Conservation (phyloP, 2,329 filamentous ascomycete genomes). For the Ascocoryne sarcoides region DNA sequence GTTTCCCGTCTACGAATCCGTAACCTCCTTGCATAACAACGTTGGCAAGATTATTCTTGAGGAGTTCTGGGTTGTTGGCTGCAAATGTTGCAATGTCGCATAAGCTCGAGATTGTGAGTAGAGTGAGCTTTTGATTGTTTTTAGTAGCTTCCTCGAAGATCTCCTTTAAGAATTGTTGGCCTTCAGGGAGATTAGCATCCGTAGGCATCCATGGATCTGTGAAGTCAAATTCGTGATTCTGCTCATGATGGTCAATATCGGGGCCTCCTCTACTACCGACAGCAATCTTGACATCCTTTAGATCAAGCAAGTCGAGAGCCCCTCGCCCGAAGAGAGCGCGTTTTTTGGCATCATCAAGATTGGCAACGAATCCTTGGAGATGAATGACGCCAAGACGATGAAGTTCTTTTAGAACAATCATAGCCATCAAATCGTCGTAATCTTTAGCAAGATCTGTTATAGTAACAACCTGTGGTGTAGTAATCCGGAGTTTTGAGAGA, state of each 20-base stretch:
- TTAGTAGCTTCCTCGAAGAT: conserved; percentile 12
- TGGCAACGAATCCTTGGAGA: conserved; percentile 23
- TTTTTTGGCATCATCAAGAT: conserved; percentile 16
- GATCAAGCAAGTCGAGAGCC: conserved; percentile 16
- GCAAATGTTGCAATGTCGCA: conserved; percentile 19
- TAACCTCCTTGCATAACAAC: conserved; percentile 23
- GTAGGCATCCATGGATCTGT: conserved; percentile 15
- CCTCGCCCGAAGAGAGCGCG: conserved; percentile 20
- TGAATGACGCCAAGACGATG: conserved; percentile 20
- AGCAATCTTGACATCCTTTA: conserved; percentile 17
- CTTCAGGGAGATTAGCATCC: conserved; percentile 3
- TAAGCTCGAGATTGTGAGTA: conserved; percentile 22
- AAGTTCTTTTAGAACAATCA: conserved; percentile 23
- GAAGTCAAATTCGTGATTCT: conserved; percentile 17
- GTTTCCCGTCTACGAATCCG: conserved; percentile 3
- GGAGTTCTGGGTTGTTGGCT: conserved; percentile 6
- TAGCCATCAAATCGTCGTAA: conserved; percentile 24
- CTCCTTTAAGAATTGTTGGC: conserved; percentile 10
- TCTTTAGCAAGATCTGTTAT: conserved; percentile 27
- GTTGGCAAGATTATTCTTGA: conserved; percentile 9
- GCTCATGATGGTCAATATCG: conserved; percentile 4
- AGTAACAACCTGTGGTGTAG: conserved; percentile 16
- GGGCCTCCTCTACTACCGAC: conserved; percentile 12
- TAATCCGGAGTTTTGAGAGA: neutral
- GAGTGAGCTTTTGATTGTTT: conserved; percentile 15